A percentile compares a stretch with the other conserved stretches of the same genome.
Conservation (phyloP, 2,329 filamentous ascomycete genomes). For the Dactylellina haptotyla region DNA sequence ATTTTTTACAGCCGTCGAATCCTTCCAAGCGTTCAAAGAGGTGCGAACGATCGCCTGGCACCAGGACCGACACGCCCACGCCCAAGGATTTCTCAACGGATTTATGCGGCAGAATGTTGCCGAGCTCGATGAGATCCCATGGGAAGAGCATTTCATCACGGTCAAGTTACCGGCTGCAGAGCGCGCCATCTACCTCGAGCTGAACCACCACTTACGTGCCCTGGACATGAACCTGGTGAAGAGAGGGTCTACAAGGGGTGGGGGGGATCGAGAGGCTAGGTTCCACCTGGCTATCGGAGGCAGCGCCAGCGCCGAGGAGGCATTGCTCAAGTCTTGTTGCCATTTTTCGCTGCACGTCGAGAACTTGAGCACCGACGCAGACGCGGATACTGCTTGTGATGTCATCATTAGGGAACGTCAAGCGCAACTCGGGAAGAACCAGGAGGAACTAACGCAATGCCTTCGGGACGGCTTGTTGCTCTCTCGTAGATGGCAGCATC, state of each 20-base stretch:
- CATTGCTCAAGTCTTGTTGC: slow-evolving; percentile 65
- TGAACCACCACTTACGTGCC: slow-evolving; percentile 67
- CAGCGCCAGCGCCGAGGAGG: slow-evolving; percentile 66
- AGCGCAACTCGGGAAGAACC: slow-evolving; percentile 56
- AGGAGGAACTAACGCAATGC: slow-evolving; percentile 55
- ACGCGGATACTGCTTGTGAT: slow-evolving; percentile 59
- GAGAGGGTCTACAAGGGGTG: slow-evolving; percentile 60
- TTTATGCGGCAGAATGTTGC: slow-evolving; percentile 62
- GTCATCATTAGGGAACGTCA: slow-evolving; percentile 59
- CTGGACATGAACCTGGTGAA: slow-evolving; percentile 63
- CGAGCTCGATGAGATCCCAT: slow-evolving; percentile 64
- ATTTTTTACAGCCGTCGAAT: slow-evolving; percentile 64
- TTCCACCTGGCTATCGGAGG: slow-evolving; percentile 65
- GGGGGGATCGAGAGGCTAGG: slow-evolving; percentile 61
- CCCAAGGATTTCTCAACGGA: slow-evolving; percentile 68
- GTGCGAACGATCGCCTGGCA: slow-evolving; percentile 67
- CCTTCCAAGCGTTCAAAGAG: slow-evolving; percentile 67
- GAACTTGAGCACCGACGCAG: slow-evolving; percentile 6
- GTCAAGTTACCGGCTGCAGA: slow-evolving; percentile 65
- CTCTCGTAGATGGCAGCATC: neutral
- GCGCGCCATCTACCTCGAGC: slow-evolving; percentile 67
- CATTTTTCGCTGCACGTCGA: slow-evolving; percentile 58
- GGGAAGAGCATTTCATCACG: slow-evolving; percentile 63
- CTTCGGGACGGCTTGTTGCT: slow-evolving; percentile 45
- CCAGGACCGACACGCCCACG: slow-evolving; percentile 64